These are phyloP conservation scores for Talaromyces sp. DNA, from an alignment of 2,329 filamentous ascomycete species.

Conservation along the genomic window DNA sequence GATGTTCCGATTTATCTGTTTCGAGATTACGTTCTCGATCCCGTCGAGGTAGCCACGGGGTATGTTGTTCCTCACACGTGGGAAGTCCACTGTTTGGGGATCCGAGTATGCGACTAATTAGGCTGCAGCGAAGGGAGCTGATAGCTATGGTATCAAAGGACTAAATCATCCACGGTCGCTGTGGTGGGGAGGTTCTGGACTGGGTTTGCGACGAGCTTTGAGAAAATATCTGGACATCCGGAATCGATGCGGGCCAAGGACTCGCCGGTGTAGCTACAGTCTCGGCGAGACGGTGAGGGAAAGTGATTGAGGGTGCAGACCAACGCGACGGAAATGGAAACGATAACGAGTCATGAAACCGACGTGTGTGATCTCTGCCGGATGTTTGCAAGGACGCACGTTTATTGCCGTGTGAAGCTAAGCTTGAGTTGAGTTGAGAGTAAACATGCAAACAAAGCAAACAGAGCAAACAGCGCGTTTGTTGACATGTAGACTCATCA, in stretches of 20 bases:
- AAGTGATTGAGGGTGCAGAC: neutral
- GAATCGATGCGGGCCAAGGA: neutral
- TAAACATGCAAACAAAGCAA: neutral
- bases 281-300: neutral
- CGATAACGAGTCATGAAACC: neutral
- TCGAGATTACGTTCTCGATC: neutral
- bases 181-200: neutral
- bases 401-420: neutral
- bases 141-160: neutral
- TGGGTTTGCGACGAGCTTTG: neutral
- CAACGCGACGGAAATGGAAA: neutral
- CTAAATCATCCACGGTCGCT: neutral
- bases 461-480: neutral
- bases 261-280: neutral
- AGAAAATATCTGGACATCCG: too few species aligned
- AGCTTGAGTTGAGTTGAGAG: neutral
- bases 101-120: neutral
- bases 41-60: neutral
- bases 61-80: neutral
- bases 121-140: neutral
- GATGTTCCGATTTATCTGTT: neutral
- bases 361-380: neutral
- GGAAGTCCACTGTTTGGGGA: neutral
- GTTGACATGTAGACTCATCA: too few species aligned
- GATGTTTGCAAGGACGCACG: neutral